Evolutionary conservation across 2,329 filamentous ascomycete genomes (phyloP).

Genomic region (Elsinoe fawcettii): DNA sequence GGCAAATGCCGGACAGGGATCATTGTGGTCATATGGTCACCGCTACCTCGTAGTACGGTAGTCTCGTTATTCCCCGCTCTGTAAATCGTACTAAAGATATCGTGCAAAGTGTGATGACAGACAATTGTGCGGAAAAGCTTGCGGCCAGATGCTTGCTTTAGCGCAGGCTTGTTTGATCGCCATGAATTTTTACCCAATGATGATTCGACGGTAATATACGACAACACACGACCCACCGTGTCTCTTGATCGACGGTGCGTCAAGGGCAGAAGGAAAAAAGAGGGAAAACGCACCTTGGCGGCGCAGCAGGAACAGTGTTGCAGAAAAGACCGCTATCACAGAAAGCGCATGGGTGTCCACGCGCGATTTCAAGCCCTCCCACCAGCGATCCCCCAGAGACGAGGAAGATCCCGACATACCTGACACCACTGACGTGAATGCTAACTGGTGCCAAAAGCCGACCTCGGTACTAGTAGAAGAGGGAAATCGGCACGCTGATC

Average conservation of each 20-base stretch:
- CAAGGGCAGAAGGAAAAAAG: neutral
- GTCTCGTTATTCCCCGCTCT: neutral
- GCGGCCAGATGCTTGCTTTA: neutral
- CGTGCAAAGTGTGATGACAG: neutral
- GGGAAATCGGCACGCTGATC: slow-evolving; percentile 1
- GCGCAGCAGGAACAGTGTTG: neutral
- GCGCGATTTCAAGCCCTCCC: neutral
- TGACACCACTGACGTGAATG: slow-evolving; percentile 2
- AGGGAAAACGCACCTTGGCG: neutral
- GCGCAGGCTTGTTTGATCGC: slow-evolving; percentile 12
- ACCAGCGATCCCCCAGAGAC: slow-evolving; percentile 4
- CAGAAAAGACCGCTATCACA: neutral
- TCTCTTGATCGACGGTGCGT: slow-evolving; percentile 4
- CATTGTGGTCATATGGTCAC: neutral
- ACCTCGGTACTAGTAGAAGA: neutral
- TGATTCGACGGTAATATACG: slow-evolving; percentile 5
- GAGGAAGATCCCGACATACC: neutral
- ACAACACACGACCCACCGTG: slow-evolving; percentile 10
- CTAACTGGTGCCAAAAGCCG: slow-evolving; percentile 3
- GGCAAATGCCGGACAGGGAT: neutral
- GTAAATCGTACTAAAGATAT: neutral
- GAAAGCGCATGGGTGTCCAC: neutral
- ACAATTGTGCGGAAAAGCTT: neutral
- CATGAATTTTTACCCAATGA: slow-evolving; percentile 3
- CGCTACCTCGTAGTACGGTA: neutral